Evolutionary conservation across 768 basidiomycete genomes (phyloP), one percentile per base, ranked within the genome.

Genomic region (Trametes villosa): DNA sequence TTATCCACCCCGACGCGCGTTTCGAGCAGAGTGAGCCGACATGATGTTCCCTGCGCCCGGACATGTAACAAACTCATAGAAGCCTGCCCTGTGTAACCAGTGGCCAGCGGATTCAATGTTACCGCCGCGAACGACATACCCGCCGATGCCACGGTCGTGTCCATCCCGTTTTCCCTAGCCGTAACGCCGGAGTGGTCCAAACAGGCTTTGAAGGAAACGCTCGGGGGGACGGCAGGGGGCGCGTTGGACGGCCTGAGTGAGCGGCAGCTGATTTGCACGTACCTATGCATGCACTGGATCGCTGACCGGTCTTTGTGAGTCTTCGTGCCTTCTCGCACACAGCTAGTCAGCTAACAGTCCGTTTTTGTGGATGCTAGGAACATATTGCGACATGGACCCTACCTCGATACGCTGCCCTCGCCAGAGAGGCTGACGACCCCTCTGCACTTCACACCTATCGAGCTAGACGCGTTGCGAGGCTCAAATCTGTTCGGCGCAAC

Each of bases 401-500:
- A 98, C 71, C 70, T 94, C 27, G 74, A 81, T 22, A 83, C 81
- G 9, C 78, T 97, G 1, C 96, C 96, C 0, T 27, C 77, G 0
- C 48, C 79, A 0, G 73, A 78, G 2, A 77, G 80, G 53, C 78
- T 96, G 0, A 75, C 79, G 15, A 96, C 95, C 0, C 83, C 94
- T 0, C 77, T 94, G 13, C 86, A 91, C 63, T 97, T 93, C 69
- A 82, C 82, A 0, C 47, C 70, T 0, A 53, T 68, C 17, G 96
- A 98, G 70, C 74, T 87, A 18, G 79, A 84, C 20, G 70, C 86
- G 11, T 81, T 97, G 51, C 78, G 81, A 53, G 94, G 93, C 0
- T 91, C 90, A 3, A 96, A 96, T 71, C 69, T 98, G 3, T 85
- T 86, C 63, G 86, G 89, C 3, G 94, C 94, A 0, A 86, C 91